Conservation (phyloP, 305 asterid species). For the Fraxinus greggii region DNA sequence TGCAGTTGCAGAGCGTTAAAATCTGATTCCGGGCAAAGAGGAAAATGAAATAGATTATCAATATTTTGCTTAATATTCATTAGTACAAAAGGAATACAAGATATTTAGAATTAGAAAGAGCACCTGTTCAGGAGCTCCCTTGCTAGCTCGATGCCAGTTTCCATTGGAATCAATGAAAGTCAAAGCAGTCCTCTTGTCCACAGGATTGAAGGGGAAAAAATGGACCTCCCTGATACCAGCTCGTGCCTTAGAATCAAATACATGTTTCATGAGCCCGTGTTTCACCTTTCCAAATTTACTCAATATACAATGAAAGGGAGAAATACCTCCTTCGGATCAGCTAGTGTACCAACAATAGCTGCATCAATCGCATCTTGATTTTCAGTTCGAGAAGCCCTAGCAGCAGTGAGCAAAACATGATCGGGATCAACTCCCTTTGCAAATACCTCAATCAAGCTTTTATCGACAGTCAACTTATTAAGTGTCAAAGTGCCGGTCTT, state of each 20-base stretch:
- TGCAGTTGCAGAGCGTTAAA: slow-evolving; percentile 53
- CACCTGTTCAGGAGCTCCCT: slow-evolving; percentile 62
- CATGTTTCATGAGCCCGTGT: not conserved
- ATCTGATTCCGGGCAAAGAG: slow-evolving; percentile 28
- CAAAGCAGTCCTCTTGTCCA: slow-evolving; percentile 53
- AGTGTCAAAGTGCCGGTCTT: slow-evolving; percentile 54
- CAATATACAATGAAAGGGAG: not conserved
- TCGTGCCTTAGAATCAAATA: slow-evolving; percentile 24
- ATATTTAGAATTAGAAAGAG: not conserved
- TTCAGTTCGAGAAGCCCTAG: slow-evolving; percentile 54
- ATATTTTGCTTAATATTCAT: not conserved
- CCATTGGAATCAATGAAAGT: slow-evolving; percentile 44
- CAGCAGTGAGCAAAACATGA: slow-evolving; percentile 49
- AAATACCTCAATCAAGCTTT: slow-evolving; percentile 49
- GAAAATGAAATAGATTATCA: not conserved
- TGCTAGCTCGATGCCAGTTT: slow-evolving; percentile 53
- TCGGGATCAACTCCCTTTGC: slow-evolving; percentile 46
- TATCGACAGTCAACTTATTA: slow-evolving; percentile 49
- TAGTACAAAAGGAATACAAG: not conserved
- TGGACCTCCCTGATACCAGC: slow-evolving; percentile 56
- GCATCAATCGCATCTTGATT: slow-evolving; percentile 66
- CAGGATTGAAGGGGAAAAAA: slow-evolving; percentile 54
- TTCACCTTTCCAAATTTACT: not conserved
- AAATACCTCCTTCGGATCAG: slow-evolving; percentile 60
- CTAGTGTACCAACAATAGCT: slow-evolving; percentile 61